phyloP scores from a whole-genome alignment of 495 filamentous ascomycete species.

The Aspergillus diversus region DNA sequence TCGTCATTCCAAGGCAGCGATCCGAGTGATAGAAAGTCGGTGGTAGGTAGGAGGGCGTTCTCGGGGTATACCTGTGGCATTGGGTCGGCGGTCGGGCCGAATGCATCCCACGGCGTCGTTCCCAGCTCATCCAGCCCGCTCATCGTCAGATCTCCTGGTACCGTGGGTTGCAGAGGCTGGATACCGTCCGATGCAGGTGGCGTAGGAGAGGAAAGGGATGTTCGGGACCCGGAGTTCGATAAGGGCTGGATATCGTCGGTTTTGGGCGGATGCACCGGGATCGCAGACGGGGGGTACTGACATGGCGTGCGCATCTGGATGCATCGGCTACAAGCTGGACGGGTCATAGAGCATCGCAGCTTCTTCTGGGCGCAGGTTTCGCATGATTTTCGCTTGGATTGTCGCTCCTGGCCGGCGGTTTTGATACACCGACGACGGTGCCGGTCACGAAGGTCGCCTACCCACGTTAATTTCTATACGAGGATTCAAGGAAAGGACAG shows the following conservation, averaged over 20 bases:
- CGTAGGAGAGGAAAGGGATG: not conserved
- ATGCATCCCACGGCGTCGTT: not conserved
- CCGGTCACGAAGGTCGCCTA: slow-evolving; percentile 29
- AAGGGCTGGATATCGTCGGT: not conserved
- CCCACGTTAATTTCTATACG: not conserved
- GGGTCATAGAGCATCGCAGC: slow-evolving; percentile 27
- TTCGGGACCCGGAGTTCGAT: not conserved
- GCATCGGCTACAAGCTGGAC: slow-evolving; percentile 26
- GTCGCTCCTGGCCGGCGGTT: slow-evolving; percentile 24
- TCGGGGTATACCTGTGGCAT: slow-evolving; percentile 2
- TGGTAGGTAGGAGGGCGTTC: not conserved
- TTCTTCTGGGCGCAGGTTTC: slow-evolving; percentile 28
- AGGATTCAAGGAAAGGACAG: not conserved
- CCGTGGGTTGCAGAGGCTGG: not conserved
- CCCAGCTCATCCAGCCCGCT: not conserved
- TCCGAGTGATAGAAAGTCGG: not conserved
- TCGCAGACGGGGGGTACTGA: slow-evolving; percentile 18
- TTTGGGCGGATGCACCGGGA: slow-evolving; percentile 4
- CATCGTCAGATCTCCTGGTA: not conserved
- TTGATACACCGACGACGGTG: slow-evolving; percentile 29
- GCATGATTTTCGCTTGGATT: slow-evolving; percentile 29
- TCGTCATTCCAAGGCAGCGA: slow-evolving; percentile 17
- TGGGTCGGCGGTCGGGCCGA: not conserved
- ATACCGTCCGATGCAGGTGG: not conserved
- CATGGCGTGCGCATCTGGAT: slow-evolving; percentile 16